Evolutionary conservation across 495 filamentous ascomycete genomes (phyloP).

Genomic region (Friedmanniomyces simplex): DNA sequence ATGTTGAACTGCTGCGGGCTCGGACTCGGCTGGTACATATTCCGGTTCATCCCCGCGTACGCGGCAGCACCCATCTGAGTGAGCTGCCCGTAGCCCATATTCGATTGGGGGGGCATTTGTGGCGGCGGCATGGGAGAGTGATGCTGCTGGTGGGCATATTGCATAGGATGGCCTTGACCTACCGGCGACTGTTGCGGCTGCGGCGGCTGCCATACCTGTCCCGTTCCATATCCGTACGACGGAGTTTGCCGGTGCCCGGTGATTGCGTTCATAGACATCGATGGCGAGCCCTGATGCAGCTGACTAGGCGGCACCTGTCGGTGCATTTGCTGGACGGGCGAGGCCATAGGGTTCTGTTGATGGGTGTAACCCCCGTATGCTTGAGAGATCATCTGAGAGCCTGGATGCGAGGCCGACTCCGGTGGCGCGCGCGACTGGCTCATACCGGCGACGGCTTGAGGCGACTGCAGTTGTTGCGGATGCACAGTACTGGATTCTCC

Average conservation of each 20-base stretch:
- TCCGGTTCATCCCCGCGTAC: conserved; percentile 27
- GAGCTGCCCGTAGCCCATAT: conserved; percentile 30
- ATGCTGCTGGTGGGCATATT: conserved; percentile 35
- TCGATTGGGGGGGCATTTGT: conserved; percentile 48
- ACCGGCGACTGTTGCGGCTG: conserved; percentile 48
- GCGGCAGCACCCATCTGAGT: conserved; percentile 28
- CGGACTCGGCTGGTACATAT: conserved; percentile 23
- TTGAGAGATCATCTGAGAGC: conserved; percentile 46
- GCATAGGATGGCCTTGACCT: conserved; percentile 35
- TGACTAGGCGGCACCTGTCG: conserved; percentile 38
- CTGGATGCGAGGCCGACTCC: conserved; percentile 26
- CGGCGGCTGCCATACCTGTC: conserved; percentile 39
- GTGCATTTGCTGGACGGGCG: conserved; percentile 43
- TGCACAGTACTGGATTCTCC: conserved; percentile 38
- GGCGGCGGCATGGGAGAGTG: conserved; percentile 47
- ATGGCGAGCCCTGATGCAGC: conserved; percentile 36
- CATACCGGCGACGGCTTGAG: conserved; percentile 19
- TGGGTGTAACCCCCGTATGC: conserved; percentile 38
- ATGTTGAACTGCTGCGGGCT: conserved; percentile 22
- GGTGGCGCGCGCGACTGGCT: conserved; percentile 15
- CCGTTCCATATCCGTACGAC: conserved; percentile 41
- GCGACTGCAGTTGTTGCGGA: conserved; percentile 24
- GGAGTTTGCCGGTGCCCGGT: conserved; percentile 27
- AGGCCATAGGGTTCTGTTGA: conserved; percentile 43
- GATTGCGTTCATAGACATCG: conserved; percentile 25